phyloP scores from a whole-genome alignment of 2,329 filamentous ascomycete genomes.

The Plectosphaerella plurivora region DNA sequence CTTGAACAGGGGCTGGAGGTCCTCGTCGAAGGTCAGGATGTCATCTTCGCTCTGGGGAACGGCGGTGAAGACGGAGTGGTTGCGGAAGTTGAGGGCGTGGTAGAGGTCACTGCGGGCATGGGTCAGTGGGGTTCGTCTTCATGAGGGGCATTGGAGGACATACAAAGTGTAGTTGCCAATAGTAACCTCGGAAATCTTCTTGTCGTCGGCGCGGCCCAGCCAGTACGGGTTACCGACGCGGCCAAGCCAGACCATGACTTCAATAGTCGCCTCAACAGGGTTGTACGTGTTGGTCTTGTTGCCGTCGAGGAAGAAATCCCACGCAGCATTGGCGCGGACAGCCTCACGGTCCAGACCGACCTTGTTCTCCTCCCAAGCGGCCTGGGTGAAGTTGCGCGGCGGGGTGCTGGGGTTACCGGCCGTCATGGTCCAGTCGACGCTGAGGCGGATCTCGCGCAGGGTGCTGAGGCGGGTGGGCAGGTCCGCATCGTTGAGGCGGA shows the following conservation, averaged over 20 bases:
- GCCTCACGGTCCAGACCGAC: constrained; percentile 14
- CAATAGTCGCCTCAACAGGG: constrained; percentile 21
- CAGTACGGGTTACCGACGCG: constrained; percentile 13
- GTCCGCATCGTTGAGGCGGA: constrained; percentile 19
- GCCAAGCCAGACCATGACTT: constrained; percentile 29
- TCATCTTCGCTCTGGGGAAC: constrained; percentile 14
- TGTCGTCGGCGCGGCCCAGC: neutral
- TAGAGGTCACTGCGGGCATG: constrained; percentile 18
- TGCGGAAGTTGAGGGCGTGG: constrained; percentile 20
- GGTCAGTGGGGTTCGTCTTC: neutral
- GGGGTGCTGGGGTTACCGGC: constrained; percentile 15
- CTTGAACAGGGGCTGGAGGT: constrained; percentile 23
- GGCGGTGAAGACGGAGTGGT: constrained; percentile 24
- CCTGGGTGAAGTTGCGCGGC: constrained; percentile 10
- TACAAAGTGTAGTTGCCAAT: constrained; percentile 21
- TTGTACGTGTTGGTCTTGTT: constrained; percentile 16
- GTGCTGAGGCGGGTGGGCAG: constrained; percentile 21
- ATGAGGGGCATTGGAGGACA: constrained; percentile 6
- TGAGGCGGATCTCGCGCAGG: constrained; percentile 20
- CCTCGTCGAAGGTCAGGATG: constrained; percentile 20
- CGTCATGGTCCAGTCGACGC: constrained; percentile 23
- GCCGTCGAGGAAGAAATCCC: constrained; percentile 25
- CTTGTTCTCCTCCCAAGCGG: constrained; percentile 14
- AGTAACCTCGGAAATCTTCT: constrained; percentile 14
- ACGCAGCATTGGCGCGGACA: constrained; percentile 23